Evolutionary conservation across 2,329 filamentous ascomycete species (phyloP), one percentile per base, ranked within the genome.

Genomic region (Paraconiothyrium brasiliense): DNA sequence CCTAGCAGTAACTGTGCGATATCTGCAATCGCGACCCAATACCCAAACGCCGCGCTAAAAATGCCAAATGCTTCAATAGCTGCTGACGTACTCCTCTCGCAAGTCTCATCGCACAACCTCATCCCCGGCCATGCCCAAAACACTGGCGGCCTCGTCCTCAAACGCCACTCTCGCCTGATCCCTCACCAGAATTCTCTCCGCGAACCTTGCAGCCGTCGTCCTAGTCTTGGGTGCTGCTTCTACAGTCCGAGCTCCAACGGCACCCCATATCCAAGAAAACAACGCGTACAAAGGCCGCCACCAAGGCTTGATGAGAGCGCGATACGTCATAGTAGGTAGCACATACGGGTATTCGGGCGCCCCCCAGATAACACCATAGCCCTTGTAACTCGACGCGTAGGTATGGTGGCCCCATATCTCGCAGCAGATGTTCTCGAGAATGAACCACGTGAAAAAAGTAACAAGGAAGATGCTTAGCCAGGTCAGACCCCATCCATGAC

Each of bases 281-380:
- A 66, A 48, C 4, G 68, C 54, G 41, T 67, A 70, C 6, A 76
- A 54, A 5, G 79, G 79, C 4, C 63, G 58, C 76, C 78, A 79
- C 55, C 80, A 74, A 4, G 60, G 59, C 35, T 68, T 71, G 34
- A 77, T 61, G 6, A 81, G 70, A 5, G 76, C 77, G 22, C 81
- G 73, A 50, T 80, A 85, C 3, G 87, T 60, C 70, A 88, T 79
- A 3, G 85, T 87, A 3, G 85, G 84, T 5, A 87, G 79, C 5
- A 87, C 85, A 62, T 83, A 86, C 0, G 86, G 86, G 54, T 83
- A 85, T 24, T 77, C 69, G 0, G 87, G 86, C 10, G 84, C 84
- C 63, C 86, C 77, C 22, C 80, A 80, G 47, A 82, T 77, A 37
- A 86, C 76, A 57, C 84, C 84, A 61, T 83, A 85, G 24, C 82